phyloP scores from a whole-genome alignment of 345 rosid species.

The Rhodomyrtus tomentosa region DNA sequence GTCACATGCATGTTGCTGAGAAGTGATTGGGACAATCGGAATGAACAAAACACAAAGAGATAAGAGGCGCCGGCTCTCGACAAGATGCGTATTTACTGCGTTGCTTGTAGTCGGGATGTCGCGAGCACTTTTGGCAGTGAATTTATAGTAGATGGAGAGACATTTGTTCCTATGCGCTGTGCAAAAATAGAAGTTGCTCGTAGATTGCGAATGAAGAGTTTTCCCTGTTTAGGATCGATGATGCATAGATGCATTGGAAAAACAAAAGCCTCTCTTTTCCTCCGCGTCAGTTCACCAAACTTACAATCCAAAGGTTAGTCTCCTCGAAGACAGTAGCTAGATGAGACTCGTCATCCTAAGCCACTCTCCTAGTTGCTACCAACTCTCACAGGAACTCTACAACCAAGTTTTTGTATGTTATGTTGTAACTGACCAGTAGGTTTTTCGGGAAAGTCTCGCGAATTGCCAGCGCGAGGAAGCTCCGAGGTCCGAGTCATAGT shows the following conservation, averaged over 20 bases:
- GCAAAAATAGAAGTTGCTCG: conserved; percentile 8
- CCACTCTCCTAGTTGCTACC: neutral
- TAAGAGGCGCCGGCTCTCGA: neutral
- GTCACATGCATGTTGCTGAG: conserved; percentile 34
- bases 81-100: neutral
- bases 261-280: conserved; percentile 8
- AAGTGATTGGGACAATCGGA: neutral
- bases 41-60: conserved; percentile 6
- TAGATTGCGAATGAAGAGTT: neutral
- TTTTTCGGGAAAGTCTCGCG: neutral
- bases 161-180: neutral
- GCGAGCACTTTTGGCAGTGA: neutral
- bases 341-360: neutral
- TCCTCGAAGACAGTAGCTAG: neutral
- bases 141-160: neutral
- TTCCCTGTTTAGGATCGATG: neutral
- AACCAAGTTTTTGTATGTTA: neutral
- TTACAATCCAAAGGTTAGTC: neutral
- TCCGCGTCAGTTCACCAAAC: neutral
- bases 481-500: neutral
- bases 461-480: neutral
- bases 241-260: conserved; percentile 4
- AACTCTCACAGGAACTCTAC: neutral
- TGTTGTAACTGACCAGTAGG: neutral
- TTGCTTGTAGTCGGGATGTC: neutral